Conservation (phyloP, 495 filamentous ascomycete species). For the Podospora comata region DNA sequence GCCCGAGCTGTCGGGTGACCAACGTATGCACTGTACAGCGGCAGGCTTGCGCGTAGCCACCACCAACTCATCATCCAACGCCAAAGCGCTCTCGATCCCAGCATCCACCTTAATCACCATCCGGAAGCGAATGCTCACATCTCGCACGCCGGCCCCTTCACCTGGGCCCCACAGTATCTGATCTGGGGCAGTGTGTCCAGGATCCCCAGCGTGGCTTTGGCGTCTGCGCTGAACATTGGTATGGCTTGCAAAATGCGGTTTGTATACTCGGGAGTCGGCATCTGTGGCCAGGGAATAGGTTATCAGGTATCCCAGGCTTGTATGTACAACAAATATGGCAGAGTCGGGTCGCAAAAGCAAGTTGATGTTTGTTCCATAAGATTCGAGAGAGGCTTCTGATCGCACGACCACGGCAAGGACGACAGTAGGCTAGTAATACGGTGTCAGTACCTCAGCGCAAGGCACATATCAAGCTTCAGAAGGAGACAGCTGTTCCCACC, state of each 20-base stretch:
- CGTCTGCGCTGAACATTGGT: conserved; percentile 65
- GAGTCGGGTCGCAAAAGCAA: conserved; percentile 89
- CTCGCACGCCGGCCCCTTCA: conserved; percentile 75
- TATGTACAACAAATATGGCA: conserved; percentile 88
- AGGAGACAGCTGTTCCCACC: conserved; percentile 46
- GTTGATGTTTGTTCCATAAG: conserved; percentile 80
- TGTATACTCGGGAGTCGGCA: conserved; percentile 76
- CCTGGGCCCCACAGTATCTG: conserved; percentile 60
- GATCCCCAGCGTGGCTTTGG: conserved; percentile 65
- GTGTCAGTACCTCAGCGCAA: conserved; percentile 11
- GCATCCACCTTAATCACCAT: conserved; percentile 99
- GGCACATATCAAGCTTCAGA: conserved; percentile 22
- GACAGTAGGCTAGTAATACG: conserved; percentile 69
- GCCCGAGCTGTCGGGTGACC: conserved; percentile 77
- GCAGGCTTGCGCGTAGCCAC: conserved; percentile 92
- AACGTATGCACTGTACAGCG: conserved; percentile 93
- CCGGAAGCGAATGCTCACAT: conserved; percentile 85
- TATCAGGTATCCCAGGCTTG: conserved; percentile 80
- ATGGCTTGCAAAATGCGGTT: conserved; percentile 66
- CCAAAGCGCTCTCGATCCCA: conserved; percentile 81
- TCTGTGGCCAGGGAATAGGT: conserved; percentile 92
- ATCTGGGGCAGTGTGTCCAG: conserved; percentile 50
- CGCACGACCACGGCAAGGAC: conserved; percentile 81
- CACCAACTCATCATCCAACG: conserved; percentile 88
- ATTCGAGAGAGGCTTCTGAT: conserved; percentile 69